Evolutionary conservation across 2,329 filamentous ascomycete species (phyloP), one percentile per base, ranked within the genome.

Genomic region (Aspergillus novofumigatus): DNA sequence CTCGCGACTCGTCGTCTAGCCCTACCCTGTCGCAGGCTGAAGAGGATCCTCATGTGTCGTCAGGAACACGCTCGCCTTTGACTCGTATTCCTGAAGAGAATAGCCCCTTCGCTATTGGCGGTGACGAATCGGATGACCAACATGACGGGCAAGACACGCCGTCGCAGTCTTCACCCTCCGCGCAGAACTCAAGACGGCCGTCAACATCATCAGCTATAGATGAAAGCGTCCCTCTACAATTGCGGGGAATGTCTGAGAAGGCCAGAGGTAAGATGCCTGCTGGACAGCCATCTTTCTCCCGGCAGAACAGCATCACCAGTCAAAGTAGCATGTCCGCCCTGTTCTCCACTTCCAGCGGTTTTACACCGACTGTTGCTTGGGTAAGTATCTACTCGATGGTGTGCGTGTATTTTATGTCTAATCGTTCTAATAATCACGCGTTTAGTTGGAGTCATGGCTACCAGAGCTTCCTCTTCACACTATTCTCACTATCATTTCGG

Each of bases 221-320:
- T 58, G 92, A 95, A 59, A 88, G 89, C 3, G 85, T 96, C 9
- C 92, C 91, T 14, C 81, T 86, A 21, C 92, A 97, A 70, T 73
- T 96, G 29, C 85, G 91, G 56, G 92, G 92, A 54, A 96, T 97
- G 90, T 97, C 93, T 21, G 94, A 97, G 74, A 99, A 97, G 73
- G 94, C 94, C 17, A 83, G 94, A 51, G 94, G 94, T 7, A 99
- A 99, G 75, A 91, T 96, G 86, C 94, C 93, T 28, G 91, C 90
- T 11, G 89, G 90, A 1, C 81, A 88, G 51, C 83, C 85, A n/a
- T 84, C 84, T 1, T 96, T 97, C 71, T 96, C 92, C 0, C 83
- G 93, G 20, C 92, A 96, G 69, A 96, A 94, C 69, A 95, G 92
- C 72, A 90, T 87, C 28, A 90, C 90, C 1, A 96, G 91, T 67